phyloP scores from a whole-genome alignment of 2,329 filamentous ascomycete species.

The Boeremia exigua region DNA sequence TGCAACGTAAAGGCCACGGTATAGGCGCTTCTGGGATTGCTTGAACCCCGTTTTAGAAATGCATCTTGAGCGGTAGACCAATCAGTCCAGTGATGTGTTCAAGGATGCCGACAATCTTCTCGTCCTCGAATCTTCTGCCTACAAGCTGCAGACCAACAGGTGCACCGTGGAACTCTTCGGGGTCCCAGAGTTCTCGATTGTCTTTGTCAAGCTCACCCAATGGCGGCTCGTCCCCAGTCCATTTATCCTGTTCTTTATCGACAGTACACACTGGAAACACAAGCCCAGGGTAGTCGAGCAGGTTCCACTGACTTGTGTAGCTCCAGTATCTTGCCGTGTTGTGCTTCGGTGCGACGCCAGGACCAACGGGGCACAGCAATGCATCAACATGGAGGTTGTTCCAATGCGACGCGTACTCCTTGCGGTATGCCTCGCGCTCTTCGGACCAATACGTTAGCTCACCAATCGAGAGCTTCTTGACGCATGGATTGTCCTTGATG shows the following conservation, averaged over 20 bases:
- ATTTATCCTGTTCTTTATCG: slow-evolving; percentile 51
- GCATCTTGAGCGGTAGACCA: slow-evolving; percentile 30
- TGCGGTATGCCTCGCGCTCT: slow-evolving; percentile 53
- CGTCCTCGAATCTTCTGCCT: slow-evolving; percentile 60
- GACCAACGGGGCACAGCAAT: slow-evolving; percentile 66
- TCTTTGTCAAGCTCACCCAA: slow-evolving; percentile 57
- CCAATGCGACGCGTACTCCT: slow-evolving; percentile 56
- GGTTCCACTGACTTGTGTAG: slow-evolving; percentile 72
- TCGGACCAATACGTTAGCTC: slow-evolving; percentile 53
- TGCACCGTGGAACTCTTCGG: slow-evolving; percentile 56
- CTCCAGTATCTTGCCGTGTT: slow-evolving; percentile 65
- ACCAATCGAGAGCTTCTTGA: slow-evolving; percentile 48
- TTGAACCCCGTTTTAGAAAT: neutral
- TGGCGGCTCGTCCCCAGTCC: slow-evolving; percentile 39
- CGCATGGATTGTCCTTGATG: slow-evolving; percentile 60
- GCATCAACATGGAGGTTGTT: slow-evolving; percentile 60
- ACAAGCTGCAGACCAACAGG: slow-evolving; percentile 63
- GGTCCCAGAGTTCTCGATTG: slow-evolving; percentile 56
- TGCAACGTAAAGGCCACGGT: no score
- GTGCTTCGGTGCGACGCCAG: slow-evolving; percentile 61
- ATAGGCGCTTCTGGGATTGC: no score
- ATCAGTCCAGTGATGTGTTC: slow-evolving; percentile 43
- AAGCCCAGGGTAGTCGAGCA: slow-evolving; percentile 69
- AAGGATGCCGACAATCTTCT: slow-evolving; percentile 56
- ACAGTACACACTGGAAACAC: slow-evolving; percentile 63